Evolutionary conservation across 352 stramenopile species (phyloP).

Genomic region (Phytophthora aleatoria): DNA sequence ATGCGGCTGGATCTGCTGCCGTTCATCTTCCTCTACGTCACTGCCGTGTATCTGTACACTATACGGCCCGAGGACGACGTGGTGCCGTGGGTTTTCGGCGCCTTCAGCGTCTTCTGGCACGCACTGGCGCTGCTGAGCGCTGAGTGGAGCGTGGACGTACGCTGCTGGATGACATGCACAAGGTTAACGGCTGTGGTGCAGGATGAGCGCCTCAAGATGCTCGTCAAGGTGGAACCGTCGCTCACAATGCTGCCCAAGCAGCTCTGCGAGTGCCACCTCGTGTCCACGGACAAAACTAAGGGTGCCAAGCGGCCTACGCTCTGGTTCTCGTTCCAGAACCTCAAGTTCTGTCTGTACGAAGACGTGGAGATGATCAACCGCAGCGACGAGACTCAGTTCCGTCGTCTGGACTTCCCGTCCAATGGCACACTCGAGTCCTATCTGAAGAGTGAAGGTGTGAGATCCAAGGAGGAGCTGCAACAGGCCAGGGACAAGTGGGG

Average conservation of each 20-base stretch:
- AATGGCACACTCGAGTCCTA: constrained; percentile 61
- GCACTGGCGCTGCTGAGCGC: constrained; percentile 52
- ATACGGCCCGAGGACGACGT: constrained; percentile 50
- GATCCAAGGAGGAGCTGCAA: constrained; percentile 41
- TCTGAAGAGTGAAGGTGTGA: constrained; percentile 54
- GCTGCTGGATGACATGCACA: constrained; percentile 59
- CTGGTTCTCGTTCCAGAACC: constrained; percentile 82
- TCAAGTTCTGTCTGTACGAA: constrained; percentile 76
- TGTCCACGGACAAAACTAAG: constrained; percentile 16
- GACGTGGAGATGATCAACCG: constrained; percentile 50
- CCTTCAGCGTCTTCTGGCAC: constrained; percentile 52
- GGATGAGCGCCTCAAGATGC: constrained; percentile 60
- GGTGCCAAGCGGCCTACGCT: constrained; percentile 43
- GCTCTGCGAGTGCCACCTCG: constrained; percentile 50
- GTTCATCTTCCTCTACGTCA: constrained; percentile 72
- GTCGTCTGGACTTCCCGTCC: constrained; percentile 73
- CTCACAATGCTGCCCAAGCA: constrained; percentile 55
- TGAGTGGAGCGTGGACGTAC: constrained; percentile 68
- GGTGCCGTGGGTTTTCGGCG: constrained; percentile 48
- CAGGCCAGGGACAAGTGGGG: constrained; percentile 67
- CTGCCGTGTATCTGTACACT: constrained; percentile 62
- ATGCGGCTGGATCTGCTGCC: constrained; percentile 71
- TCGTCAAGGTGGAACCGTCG: constrained; percentile 64
- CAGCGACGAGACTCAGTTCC: constrained; percentile 62
- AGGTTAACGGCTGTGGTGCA: constrained; percentile 53